Evolutionary conservation across 441 rosid genomes (phyloP).

Genomic region (Erysimum cheiri): DNA sequence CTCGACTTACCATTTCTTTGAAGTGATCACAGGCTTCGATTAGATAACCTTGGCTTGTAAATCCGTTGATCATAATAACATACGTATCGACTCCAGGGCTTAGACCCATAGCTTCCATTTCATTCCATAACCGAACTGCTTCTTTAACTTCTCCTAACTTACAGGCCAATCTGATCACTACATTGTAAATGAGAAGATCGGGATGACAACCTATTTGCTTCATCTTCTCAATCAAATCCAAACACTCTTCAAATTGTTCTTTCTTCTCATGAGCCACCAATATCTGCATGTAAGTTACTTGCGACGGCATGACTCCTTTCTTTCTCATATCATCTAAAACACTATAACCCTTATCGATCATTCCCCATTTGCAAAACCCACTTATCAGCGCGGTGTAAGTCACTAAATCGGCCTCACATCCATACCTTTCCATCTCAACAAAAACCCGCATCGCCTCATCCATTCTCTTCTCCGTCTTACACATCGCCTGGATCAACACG

Average conservation of each 20-base stretch:
- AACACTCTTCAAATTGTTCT: constrained; percentile 81
- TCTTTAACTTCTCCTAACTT: constrained; percentile 76
- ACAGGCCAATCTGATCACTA: constrained; percentile 75
- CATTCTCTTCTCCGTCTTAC: constrained; percentile 65
- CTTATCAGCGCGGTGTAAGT: constrained; percentile 74
- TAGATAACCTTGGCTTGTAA: constrained; percentile 63
- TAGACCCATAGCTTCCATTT: constrained; percentile 72
- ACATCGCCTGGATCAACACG: constrained; percentile 80
- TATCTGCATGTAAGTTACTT: constrained; percentile 73
- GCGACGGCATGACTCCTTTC: constrained; percentile 61
- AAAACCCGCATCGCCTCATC: constrained; percentile 80
- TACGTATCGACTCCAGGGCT: constrained; percentile 81
- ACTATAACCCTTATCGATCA: constrained; percentile 66
- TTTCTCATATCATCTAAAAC: constrained; percentile 66
- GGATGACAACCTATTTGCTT: constrained; percentile 61
- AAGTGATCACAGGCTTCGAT: constrained; percentile 75
- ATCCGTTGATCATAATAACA: constrained; percentile 76
- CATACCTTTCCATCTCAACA: constrained; percentile 76
- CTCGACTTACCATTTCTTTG: constrained; percentile 84
- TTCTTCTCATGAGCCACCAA: constrained; percentile 88
- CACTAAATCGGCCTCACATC: constrained; percentile 75
- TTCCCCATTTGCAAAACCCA: constrained; percentile 85
- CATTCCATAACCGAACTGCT: constrained; percentile 69
- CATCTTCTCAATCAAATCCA: constrained; percentile 70
- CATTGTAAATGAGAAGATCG: constrained; percentile 63